A percentile compares a stretch with the other conserved stretches of the same genome.
Conservation (phyloP, 2,329 filamentous ascomycete genomes). For the Nannizziopsis arthrosporioides region DNA sequence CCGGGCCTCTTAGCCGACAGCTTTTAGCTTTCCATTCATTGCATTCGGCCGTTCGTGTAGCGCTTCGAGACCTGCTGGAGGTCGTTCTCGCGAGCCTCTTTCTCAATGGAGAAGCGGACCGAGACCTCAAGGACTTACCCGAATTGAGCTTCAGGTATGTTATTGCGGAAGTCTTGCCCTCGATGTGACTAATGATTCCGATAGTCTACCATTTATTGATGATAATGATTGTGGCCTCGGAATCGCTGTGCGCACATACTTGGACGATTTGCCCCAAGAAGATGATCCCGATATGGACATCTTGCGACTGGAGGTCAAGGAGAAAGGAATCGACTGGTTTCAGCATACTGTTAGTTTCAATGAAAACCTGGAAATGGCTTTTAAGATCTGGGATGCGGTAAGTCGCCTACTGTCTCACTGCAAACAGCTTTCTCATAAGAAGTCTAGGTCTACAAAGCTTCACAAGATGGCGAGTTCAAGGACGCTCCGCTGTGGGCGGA, state of each 20-base stretch:
- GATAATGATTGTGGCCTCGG: slow-evolving; percentile 38
- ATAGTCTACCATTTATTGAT: slow-evolving; percentile 35
- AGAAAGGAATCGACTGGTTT: slow-evolving; percentile 49
- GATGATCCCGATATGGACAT: slow-evolving; percentile 43
- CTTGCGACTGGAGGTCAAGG: slow-evolving; percentile 40
- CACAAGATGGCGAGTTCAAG: slow-evolving; percentile 42
- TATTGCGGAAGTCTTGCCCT: neutral
- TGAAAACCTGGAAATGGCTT: slow-evolving; percentile 48
- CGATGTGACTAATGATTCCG: neutral
- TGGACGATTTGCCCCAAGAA: slow-evolving; percentile 44
- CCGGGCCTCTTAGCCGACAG: slow-evolving; percentile 82
- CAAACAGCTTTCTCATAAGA: slow-evolving; percentile 11
- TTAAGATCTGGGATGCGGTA: slow-evolving; percentile 55
- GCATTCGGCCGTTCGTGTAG: slow-evolving; percentile 64
- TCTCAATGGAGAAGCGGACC: slow-evolving; percentile 64
- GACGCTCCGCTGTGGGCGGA: slow-evolving; percentile 47
- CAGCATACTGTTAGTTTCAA: slow-evolving; percentile 48
- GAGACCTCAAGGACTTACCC: slow-evolving; percentile 55
- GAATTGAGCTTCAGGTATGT: slow-evolving; percentile 56
- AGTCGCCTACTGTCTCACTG: slow-evolving; percentile 21
- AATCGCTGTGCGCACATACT: slow-evolving; percentile 39
- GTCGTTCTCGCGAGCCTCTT: slow-evolving; percentile 70
- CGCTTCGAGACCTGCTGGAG: slow-evolving; percentile 73
- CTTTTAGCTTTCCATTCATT: slow-evolving; percentile 78
- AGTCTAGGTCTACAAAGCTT: slow-evolving; percentile 44